Evolutionary conservation across 345 rosid genomes (phyloP), one percentile per base, ranked within the genome.

Genomic region (Odontarrhena argentea): DNA sequence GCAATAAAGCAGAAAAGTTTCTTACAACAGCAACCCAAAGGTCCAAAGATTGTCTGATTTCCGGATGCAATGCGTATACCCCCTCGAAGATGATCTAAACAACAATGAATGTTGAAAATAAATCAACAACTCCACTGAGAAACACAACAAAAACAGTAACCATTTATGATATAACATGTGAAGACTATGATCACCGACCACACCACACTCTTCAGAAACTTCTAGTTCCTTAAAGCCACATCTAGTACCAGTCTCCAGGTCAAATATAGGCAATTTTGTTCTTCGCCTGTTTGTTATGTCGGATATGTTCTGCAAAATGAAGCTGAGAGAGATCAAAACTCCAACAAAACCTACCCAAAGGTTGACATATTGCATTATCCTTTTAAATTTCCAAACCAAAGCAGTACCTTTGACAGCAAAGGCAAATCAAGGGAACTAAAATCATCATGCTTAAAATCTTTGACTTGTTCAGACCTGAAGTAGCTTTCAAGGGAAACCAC

Each of bases 11-110:
- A 63, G 76, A 70, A 69, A 53, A 57, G 53, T 55, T 70, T 63
- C 97, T 80, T 86, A 95, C 99, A 77, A 95, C 97, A 82, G 97
- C 97, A 80, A 95, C 85, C 97, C 97, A 91, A 73, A 95, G 77
- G 79, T 95, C 96, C 60, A 95, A 80, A 47, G 96, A 88, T 76
- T 79, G 79, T 67, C 97, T 78, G 71, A 91, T 95, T 77, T 87
- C 92, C 63, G 97, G 99, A 80, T 91, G 99, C 79, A 91, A 71
- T 15, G 97, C 97, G 72, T 95, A 91, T 40, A 95, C 87, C 70
- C 99, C 99, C 80, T 95, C 99, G 74, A 95, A 91, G 71, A 95
- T 86, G 58, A 91, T 81, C 97, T 95, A 83, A 53, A 59, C 75
- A 79, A 41, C 38, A 24, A 62, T 69, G 75, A n/a, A 67, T 67